Evolutionary conservation across 2,329 filamentous ascomycete genomes (phyloP).

Genomic region (Trichoderma atroviride): DNA sequence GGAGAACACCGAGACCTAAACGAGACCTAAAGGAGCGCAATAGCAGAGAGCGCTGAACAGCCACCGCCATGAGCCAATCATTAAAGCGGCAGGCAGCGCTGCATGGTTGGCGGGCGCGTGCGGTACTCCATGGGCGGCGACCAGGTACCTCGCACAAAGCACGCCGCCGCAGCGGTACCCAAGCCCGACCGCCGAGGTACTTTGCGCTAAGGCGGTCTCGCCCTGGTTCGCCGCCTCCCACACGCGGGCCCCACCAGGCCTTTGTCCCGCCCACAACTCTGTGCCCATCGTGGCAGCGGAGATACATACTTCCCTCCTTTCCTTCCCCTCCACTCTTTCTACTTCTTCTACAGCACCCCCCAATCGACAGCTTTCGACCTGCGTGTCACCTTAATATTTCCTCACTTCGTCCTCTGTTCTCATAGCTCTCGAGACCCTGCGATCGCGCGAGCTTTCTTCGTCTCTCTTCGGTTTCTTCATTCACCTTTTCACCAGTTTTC

Average conservation of each 20-base stretch:
- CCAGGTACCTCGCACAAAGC: constrained; percentile 6
- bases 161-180: constrained; percentile 9
- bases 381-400: constrained; percentile 27
- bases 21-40: constrained; percentile 4
- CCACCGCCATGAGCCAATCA: constrained; percentile 43
- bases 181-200: neutral
- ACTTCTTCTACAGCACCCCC: constrained; percentile 37
- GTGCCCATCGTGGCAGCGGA: constrained; percentile 28
- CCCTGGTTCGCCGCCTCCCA: constrained; percentile 30
- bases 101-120: constrained; percentile 23
- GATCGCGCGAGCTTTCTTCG: constrained; percentile 27
- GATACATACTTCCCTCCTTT: constrained; percentile 35
- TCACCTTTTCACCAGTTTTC: constrained; percentile 36
- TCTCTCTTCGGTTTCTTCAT: constrained; percentile 9
- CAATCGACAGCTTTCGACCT: constrained; percentile 30
- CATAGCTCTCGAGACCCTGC: constrained; percentile 24
- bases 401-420: constrained; percentile 29
- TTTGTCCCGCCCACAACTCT: constrained; percentile 43
- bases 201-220: constrained; percentile 25
- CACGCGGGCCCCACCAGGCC: constrained; percentile 36
- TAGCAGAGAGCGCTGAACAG: constrained; percentile 29
- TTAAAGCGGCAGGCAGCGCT: constrained; percentile 39
- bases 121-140: constrained; percentile 2
- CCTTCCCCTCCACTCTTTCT: constrained; percentile 40
- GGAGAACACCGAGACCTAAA: constrained; percentile 6